phyloP scores from a whole-genome alignment of 163 green algal genomes.

The Volvox carteri region DNA sequence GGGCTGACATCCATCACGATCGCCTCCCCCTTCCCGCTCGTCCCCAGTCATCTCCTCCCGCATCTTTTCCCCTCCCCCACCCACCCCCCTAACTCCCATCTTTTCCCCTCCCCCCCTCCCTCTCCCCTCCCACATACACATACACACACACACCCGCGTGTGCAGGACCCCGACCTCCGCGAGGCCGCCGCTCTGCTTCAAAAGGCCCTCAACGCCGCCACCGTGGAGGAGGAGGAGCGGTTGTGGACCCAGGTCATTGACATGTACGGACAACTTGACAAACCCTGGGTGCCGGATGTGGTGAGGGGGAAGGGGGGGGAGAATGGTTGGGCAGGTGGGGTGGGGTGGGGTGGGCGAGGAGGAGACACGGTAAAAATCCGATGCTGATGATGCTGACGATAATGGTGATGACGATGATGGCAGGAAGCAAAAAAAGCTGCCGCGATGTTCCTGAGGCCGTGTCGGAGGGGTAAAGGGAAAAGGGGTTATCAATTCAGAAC shows the following conservation, averaged over 20 bases:
- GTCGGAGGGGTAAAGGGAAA: no score
- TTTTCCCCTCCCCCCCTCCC: neutral
- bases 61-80: neutral
- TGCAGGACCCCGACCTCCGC: constrained; percentile 79
- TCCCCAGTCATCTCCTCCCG: neutral
- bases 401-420: no score
- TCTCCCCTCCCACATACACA: no score
- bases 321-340: neutral
- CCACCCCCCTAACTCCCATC: neutral
- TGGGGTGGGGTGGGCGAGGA: neutral
- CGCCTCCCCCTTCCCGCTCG: neutral
- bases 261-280: constrained; percentile 74
- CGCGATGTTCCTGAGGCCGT: no score
- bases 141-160: no score
- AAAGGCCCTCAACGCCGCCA: constrained; percentile 80
- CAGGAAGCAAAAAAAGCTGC: no score
- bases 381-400: no score
- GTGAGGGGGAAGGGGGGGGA: constrained; percentile 39
- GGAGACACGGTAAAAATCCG: no score
- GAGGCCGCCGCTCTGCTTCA: constrained; percentile 79
- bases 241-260: constrained; percentile 90
- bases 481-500: no score
- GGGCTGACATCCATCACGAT: neutral
- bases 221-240: constrained; percentile 81
- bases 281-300: constrained; percentile 87